Evolutionary conservation across 345 rosid genomes (phyloP), one percentile per base, ranked within the genome.

Genomic region (Euphorbia pulcherrima): DNA sequence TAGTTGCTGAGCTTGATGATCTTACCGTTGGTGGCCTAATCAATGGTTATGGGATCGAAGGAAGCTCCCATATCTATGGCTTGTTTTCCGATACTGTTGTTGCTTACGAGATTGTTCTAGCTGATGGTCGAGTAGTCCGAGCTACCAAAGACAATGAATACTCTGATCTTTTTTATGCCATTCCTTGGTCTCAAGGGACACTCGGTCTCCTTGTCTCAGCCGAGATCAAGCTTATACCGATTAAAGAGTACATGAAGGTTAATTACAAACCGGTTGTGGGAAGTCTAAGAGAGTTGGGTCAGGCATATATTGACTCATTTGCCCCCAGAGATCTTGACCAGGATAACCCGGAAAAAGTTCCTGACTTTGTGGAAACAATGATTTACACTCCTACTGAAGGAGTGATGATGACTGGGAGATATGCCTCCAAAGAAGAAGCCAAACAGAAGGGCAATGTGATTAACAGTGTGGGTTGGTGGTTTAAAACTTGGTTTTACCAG

Each of bases 161-260:
- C 68, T 83, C 96, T 4, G 98, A 92, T 81, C 90, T 95, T 67
- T 95, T 75, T 86, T 92, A 92, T 62, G 88, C 91, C 29, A 82
- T 95, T 76, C 99, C 99, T 12, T 92, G 99, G 99, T 95, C 98
- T 11, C 99, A 95, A 70, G 99, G 99, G 33, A 95, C 99, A 0
- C 80, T 92, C n/a, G 98, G 99, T 2, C 85, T 95, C 68, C 97
- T 95, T 59, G 99, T 92, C 30, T 80, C 98, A 9, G 98, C 99
- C 0, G 96, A 88, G 84, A 87, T 95, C 82, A 88, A 79, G 76
- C 98, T 95, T 63, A 92, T 95, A 39, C 87, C 87, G 0, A 47
- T 95, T 20, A 92, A 90, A 77, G 98, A 95, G 69, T 95, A 92
- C 81, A 95, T 92, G 99, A 92, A 79, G 70, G 71, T 95, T 76